These are phyloP conservation scores for Daedaleopsis nitida DNA, from an alignment of 768 basidiomycete species.

Conservation along the genomic window DNA sequence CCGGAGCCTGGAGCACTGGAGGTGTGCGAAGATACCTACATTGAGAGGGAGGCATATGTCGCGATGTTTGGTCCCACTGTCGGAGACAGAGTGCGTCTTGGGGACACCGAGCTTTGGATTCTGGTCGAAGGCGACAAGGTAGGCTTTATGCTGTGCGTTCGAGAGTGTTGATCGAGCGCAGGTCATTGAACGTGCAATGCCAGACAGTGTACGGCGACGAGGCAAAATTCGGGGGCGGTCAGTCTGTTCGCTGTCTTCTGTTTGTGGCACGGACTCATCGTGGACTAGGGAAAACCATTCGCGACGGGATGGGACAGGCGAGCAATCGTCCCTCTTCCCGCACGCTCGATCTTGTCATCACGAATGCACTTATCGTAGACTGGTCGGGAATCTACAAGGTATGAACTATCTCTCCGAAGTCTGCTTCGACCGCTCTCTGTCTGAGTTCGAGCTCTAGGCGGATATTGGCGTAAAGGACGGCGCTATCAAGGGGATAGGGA, in stretches of 20 bases:
- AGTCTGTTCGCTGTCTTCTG: conserved; percentile 8
- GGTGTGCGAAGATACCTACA: conserved; percentile 51
- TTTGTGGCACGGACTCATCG: too few relatives aligned
- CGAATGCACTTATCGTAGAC: conserved; percentile 92
- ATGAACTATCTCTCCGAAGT: not conserved
- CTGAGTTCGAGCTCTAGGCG: conserved; percentile 53
- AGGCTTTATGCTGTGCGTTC: not conserved
- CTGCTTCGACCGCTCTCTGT: too few relatives aligned
- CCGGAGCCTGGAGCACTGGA: conserved; percentile 64
- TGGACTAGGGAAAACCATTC: conserved; percentile 78
- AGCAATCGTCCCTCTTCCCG: conserved; percentile 67
- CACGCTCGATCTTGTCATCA: conserved; percentile 89
- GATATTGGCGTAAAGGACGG: conserved; percentile 93
- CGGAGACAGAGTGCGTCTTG: conserved; percentile 87
- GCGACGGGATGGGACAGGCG: conserved; percentile 97
- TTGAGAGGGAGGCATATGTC: conserved; percentile 76
- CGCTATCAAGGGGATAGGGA: conserved; percentile 83
- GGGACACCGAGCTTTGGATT: conserved; percentile 89
- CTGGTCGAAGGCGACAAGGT: conserved; percentile 88
- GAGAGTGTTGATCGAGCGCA: too few relatives aligned
- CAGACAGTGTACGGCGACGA: conserved; percentile 93
- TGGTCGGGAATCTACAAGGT: conserved; percentile 97
- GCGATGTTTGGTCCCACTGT: conserved; percentile 95
- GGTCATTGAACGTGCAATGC: not conserved
- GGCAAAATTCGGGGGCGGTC: conserved; percentile 96